Conservation (phyloP, 176 grass and related monocot genomes). For the Triticum urartu region DNA sequence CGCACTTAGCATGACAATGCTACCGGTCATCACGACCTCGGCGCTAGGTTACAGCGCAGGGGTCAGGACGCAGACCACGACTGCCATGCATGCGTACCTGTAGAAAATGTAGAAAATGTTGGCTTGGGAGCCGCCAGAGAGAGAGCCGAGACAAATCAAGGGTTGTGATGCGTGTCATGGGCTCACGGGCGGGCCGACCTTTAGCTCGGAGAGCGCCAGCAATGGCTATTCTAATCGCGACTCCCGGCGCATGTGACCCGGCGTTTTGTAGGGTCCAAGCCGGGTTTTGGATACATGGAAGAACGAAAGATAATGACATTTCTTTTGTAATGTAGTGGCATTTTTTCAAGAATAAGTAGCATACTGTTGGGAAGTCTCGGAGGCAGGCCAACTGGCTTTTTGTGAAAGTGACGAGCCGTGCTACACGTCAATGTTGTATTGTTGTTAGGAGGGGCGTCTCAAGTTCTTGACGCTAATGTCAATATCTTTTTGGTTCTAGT, state of each 20-base stretch:
- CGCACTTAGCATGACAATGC: background rate
- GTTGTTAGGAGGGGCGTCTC: background rate
- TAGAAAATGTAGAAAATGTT: too few species aligned
- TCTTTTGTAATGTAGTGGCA: background rate
- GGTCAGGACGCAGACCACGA: constrained; percentile 9
- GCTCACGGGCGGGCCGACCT: background rate
- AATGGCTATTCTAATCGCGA: background rate
- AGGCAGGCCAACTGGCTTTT: background rate
- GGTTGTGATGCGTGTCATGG: background rate
- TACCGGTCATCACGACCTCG: background rate
- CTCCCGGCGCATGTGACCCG: background rate
- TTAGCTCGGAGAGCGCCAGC: background rate
- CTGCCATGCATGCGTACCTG: background rate
- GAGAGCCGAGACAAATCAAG: background rate
- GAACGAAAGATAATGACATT: background rate
- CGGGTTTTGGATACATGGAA: background rate
- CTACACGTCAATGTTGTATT: background rate
- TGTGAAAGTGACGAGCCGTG: background rate
- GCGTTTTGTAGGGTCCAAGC: background rate
- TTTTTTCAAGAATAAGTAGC: too few species aligned
- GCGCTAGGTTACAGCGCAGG: constrained; percentile 34
- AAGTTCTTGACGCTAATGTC: background rate
- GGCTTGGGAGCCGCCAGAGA: too few species aligned
- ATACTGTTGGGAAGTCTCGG: background rate
- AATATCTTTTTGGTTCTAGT: background rate